Conservation (phyloP, 2,329 filamentous ascomycete genomes). For the Plectosphaerella cucumerina region DNA sequence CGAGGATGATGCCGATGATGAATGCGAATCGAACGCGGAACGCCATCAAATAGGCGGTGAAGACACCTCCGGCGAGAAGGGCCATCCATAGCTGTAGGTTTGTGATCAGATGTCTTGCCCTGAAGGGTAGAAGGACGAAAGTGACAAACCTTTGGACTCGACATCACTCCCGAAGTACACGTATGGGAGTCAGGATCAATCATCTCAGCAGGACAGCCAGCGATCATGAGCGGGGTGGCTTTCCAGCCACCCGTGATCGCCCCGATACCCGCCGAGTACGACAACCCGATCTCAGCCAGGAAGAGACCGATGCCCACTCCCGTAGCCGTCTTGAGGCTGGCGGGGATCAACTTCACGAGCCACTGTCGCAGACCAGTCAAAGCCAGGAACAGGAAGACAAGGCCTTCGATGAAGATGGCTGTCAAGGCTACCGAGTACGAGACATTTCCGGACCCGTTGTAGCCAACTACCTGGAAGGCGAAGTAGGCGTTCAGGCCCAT, state of each 20-base stretch:
- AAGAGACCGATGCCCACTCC: constrained; percentile 63
- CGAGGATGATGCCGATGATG: constrained; percentile 66
- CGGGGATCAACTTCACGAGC: constrained; percentile 62
- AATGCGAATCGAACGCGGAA: constrained; percentile 74
- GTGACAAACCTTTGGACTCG: constrained; percentile 60
- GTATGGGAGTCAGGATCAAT: constrained; percentile 41
- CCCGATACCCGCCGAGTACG: constrained; percentile 79
- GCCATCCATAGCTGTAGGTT: constrained; percentile 74
- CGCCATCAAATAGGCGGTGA: constrained; percentile 77
- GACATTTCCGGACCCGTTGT: constrained; percentile 51
- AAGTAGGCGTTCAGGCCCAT: constrained; percentile 68
- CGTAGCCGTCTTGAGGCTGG: constrained; percentile 61
- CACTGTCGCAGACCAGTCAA: constrained; percentile 68
- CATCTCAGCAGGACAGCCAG: constrained; percentile 62
- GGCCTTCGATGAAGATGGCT: constrained; percentile 60
- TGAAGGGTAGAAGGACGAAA: background rate
- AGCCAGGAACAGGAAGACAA: constrained; percentile 60
- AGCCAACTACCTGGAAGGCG: constrained; percentile 62
- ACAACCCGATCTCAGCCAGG: constrained; percentile 61
- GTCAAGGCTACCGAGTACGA: constrained; percentile 58
- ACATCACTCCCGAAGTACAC: constrained; percentile 63
- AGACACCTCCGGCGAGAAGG: constrained; percentile 72
- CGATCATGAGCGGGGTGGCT: constrained; percentile 70
- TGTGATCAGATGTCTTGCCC: no score
- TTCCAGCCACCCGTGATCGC: constrained; percentile 64